phyloP scores from a whole-genome alignment of 2,329 filamentous ascomycete genomes.

The Colletotrichum nymphaeae region DNA sequence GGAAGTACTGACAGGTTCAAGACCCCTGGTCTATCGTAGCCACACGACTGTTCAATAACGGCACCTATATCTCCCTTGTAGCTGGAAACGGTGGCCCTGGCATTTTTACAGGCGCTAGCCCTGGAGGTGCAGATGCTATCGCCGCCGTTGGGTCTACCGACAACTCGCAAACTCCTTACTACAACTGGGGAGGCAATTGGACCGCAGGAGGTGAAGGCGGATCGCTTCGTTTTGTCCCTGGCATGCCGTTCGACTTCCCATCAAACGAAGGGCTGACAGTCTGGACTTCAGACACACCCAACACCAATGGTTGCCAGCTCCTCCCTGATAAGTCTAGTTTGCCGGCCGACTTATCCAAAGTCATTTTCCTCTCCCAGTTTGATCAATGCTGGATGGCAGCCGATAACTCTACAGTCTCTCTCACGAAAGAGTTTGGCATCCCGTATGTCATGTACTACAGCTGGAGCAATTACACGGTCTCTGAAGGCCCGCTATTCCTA shows the following conservation, averaged over 20 bases:
- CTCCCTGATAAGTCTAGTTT: background rate
- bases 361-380: background rate
- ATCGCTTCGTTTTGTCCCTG: constrained; percentile 41
- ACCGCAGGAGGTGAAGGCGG: background rate
- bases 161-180: constrained; percentile 23
- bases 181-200: constrained; percentile 29
- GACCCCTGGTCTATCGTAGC: constrained; percentile 15
- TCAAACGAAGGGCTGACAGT: background rate
- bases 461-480: constrained; percentile 51
- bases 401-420: background rate
- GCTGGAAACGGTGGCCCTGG: constrained; percentile 19
- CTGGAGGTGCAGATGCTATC: constrained; percentile 17
- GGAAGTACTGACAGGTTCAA: background rate
- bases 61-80: constrained; percentile 18
- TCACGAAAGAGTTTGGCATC: constrained; percentile 45
- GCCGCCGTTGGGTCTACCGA: constrained; percentile 22
- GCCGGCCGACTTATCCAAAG: background rate
- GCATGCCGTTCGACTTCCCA: constrained; percentile 11
- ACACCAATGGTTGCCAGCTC: background rate
- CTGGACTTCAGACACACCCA: constrained; percentile 5
- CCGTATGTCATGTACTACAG: constrained; percentile 54
- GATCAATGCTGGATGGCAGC: constrained; percentile 13
- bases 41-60: constrained; percentile 10
- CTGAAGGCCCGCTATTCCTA: constrained; percentile 48
- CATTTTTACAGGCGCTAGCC: constrained; percentile 11